Evolutionary conservation across 2,329 filamentous ascomycete genomes (phyloP), one percentile per base, ranked within the genome.

Genomic region (Botrytis fabae): DNA sequence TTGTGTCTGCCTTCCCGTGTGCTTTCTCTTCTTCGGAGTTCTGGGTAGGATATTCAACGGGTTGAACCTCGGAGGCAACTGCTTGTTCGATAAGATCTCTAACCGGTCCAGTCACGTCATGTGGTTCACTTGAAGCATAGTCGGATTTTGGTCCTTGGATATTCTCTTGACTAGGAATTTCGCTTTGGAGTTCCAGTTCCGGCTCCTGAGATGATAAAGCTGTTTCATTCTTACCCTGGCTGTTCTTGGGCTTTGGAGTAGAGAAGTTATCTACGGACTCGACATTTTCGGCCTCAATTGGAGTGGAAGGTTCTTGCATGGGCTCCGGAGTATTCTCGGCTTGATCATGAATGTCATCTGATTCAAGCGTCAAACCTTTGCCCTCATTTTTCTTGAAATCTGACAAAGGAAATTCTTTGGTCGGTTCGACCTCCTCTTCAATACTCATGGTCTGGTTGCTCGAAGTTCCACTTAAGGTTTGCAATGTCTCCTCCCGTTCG

Each of bases 381-480:
- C 64, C 65, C 62, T 75, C 76, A 73, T 76, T 79, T 74, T 84
- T 84, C 66, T 83, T 83, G 77, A 81, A 80, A 72, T 64, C 73
- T 70, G 65, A 63, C 44, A 66, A 59, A 73, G 72, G 40, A 74
- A 77, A 78, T 59, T 78, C 75, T 32, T 78, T 75, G 25, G 46
- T 73, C 32, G 74, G 71, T n/a, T 75, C 72, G n/a, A 54, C 66
- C 44, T 74, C 74, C 46, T 73, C 72, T 16, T 48, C 63, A 38
- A 44, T 63, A 54, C 73, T 48, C 60, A 59, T 69, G 42, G 32
- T 38, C 20, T 74, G 60, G n/a, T 75, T 42, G 4, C 73, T 9
- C 32, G 62, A 38, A 65, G 57, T 40, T 59, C 61, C 69, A 71
- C 74, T 76, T 18, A 78, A 73, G 8, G 48, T 72, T 42, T 76